Evolutionary conservation across 2,329 filamentous ascomycete genomes (phyloP).

Genomic region (Aspergillus brunneoviolaceus): DNA sequence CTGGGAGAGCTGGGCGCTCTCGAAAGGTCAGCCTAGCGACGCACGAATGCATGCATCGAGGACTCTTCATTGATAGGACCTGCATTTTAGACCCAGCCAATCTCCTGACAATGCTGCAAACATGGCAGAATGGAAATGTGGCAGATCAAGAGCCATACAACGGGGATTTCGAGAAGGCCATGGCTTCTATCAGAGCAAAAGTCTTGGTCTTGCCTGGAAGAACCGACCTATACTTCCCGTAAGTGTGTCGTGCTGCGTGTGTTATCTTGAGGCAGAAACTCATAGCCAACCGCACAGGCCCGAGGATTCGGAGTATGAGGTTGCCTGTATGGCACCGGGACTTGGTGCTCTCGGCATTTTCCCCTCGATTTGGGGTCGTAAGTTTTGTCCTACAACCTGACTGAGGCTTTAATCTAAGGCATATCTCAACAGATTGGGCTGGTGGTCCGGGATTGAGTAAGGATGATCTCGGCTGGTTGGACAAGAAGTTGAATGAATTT

Average conservation of each 20-base stretch:
- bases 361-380: constrained; percentile 65
- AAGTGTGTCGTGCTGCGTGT: constrained; percentile 26
- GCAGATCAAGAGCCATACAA: constrained; percentile 68
- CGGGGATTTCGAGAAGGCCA: constrained; percentile 63
- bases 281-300: constrained; percentile 49
- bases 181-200: constrained; percentile 70
- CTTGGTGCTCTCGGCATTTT: constrained; percentile 56
- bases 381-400: constrained; percentile 26
- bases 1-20: constrained; percentile 73
- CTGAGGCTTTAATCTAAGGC: constrained; percentile 13
- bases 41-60: neutral
- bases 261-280: constrained; percentile 3
- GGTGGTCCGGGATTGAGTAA: constrained; percentile 69
- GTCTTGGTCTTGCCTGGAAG: constrained; percentile 68
- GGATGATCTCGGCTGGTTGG: constrained; percentile 71
- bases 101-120: constrained; percentile 70
- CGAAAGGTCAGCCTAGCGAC: constrained; percentile 52
- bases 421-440: constrained; percentile 52
- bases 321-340: constrained; percentile 60
- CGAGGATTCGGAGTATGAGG: constrained; percentile 74
- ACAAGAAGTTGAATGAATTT: constrained; percentile 58
- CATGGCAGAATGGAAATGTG: constrained; percentile 74
- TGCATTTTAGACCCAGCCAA: constrained; percentile 64
- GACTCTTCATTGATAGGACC: neutral
- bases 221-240: constrained; percentile 79